Percentiles rank a stretch among this genome's conserved stretches.
Conservation (phyloP, 2,329 filamentous ascomycete species). For the Penicillium sp. region DNA sequence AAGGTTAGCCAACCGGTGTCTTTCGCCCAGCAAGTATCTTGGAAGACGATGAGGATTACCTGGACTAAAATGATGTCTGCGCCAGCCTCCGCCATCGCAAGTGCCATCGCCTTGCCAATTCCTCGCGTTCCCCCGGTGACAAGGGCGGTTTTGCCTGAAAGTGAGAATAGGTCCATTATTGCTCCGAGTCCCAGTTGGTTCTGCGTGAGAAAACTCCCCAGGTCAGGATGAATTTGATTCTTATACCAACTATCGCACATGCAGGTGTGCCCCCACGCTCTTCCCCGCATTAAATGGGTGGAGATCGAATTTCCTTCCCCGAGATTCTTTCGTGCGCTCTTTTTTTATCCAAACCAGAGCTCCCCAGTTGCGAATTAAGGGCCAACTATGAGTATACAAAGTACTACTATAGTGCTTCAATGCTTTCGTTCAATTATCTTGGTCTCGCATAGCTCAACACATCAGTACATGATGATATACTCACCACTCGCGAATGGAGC, state of each 20-base stretch:
- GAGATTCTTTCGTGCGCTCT: not conserved
- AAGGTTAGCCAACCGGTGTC: not conserved
- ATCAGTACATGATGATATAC: not conserved
- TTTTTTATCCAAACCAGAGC: no score
- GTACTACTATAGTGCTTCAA: no score
- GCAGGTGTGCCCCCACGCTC: not conserved
- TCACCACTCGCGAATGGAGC: conserved; percentile 69
- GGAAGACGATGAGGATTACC: conserved; percentile 18
- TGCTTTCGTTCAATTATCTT: not conserved
- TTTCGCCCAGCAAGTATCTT: not conserved
- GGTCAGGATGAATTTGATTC: not conserved
- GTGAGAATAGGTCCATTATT: conserved; percentile 39
- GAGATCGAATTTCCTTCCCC: no score
- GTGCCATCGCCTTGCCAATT: conserved; percentile 50
- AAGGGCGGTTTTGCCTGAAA: conserved; percentile 46
- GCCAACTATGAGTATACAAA: no score
- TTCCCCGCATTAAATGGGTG: not conserved
- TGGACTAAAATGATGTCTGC: conserved; percentile 49
- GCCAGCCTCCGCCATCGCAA: conserved; percentile 50
- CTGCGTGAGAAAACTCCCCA: not conserved
- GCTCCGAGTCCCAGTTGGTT: not conserved
- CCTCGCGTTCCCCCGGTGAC: conserved; percentile 51
- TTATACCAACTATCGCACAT: not conserved
- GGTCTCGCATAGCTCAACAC: not conserved
- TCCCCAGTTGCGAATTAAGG: no score